Evolutionary conservation across 768 basidiomycete species (phyloP).

Genomic region (Lactarius hengduanensis): DNA sequence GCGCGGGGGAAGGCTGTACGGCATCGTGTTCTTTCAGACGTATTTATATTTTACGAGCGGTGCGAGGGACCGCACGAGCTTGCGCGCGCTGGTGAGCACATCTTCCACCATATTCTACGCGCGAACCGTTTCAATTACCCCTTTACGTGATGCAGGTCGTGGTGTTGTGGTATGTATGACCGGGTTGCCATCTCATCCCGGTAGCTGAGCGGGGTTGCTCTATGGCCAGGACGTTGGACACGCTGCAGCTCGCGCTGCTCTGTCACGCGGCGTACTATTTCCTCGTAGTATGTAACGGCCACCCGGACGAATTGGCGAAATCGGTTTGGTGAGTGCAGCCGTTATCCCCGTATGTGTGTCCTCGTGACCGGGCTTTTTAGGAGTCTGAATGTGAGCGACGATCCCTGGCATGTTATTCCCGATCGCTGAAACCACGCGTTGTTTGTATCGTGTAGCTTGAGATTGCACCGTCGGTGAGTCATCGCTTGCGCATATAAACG

Average conservation of each 20-base stretch:
- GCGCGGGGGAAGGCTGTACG: constrained; percentile 11
- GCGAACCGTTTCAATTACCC: not conserved
- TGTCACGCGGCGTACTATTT: constrained; percentile 14
- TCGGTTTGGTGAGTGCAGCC: constrained; percentile 12
- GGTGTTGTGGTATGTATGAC: constrained; percentile 8
- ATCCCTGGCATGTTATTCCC: not conserved
- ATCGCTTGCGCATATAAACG: not conserved
- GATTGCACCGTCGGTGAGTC: constrained; percentile 15
- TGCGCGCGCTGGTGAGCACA: constrained; percentile 13
- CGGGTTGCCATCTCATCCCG: too few species aligned
- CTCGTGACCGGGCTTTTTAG: not conserved
- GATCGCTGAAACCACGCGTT: not conserved
- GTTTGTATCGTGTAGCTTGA: constrained; percentile 2
- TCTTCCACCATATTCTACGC: too few species aligned
- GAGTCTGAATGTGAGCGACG: constrained; percentile 14
- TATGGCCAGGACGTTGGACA: constrained; percentile 3
- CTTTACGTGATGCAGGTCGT: not conserved
- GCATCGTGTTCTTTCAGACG: constrained; percentile 10
- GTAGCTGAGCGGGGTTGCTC: not conserved
- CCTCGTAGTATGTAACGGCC: constrained; percentile 1
- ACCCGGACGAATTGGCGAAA: not conserved
- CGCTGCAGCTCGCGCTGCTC: constrained; percentile 12
- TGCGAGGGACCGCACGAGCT: not conserved
- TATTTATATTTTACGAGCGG: constrained; percentile 9
- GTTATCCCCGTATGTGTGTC: not conserved